Evolutionary conservation across 768 basidiomycete species (phyloP), one percentile per base, ranked within the genome.

Genomic region (Austroboletus festivus): DNA sequence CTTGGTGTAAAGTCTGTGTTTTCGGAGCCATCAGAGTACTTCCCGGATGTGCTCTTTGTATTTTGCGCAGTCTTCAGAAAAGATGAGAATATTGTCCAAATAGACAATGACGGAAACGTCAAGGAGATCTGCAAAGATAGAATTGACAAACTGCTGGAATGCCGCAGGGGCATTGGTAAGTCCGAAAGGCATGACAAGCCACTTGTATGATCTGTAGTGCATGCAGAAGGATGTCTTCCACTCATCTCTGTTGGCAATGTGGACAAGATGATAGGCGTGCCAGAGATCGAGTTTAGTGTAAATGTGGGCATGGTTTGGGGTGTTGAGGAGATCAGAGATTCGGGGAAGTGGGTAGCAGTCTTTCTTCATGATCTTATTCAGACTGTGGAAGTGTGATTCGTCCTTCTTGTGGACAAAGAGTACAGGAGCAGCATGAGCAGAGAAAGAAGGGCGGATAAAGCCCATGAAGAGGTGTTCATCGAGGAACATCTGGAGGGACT

Each of bases 71-170:
- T 42, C 31, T 0, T 5, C 2, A 11, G 19, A 75, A 50, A 68
- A 78, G 33, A 77, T 71, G 3, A 77, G 63, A 52, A 38, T 38
- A 21, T 38, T 21, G 19, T 38, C 13, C 18, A 21, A 13, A 19
- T 38, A 38, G 37, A 38, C 20, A 6, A 19, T 13, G 7, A 38
- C 18, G 30, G 26, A 24, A 21, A 12, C 18, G n/a, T 30, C 9
- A 30, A 33, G 21, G 20, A 44, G 18, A 35, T 44, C 24, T 13
- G 43, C 15, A 23, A 35, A 44, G 16, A 33, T 44, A 10, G 31
- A 33, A 12, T 44, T 44, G 20, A 44, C 20, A 23, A 44, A 44
- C 9, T 16, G 13, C 15, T 44, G 43, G 16, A 44, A 43, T 6
- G 42, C 31, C 5, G 28, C 20, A 7, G 42, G 42, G n/a, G 43